Base-by-base conservation (phyloP, 768 basidiomycete genomes). In the Tricholoma matsutake region DNA sequence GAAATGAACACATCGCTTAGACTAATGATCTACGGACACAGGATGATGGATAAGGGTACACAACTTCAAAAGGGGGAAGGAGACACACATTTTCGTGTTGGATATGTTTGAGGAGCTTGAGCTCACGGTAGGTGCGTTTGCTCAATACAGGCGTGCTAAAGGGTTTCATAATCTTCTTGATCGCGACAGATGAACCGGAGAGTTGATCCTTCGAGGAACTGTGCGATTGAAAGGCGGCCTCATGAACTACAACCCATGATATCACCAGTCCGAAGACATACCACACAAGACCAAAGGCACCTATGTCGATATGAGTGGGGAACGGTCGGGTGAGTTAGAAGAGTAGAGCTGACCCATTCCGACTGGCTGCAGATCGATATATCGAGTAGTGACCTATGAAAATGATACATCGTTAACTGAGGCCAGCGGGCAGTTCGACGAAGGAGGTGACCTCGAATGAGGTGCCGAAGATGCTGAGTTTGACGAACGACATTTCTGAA, bases 161-260 rank as follows among this genome's bases (percentile, higher is more conserved):
- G 6, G 97, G 97, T 76, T 99, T 99, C 96, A 98, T 98, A 81
- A 98, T 99, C 87, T 98, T 98, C 86, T 99, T 99, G 81, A 99
- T 96, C 70, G 97, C 97, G 60, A 96, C 96, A 16, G 93, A 91
- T 51, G 94, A 86, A 43, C 87, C 91, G 8, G 94, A 96, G 58
- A 98, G 85, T 75, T 98, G 96, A 74, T 96, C 92, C 75, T 95
- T 96, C 34, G 94, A 91, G 16, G 94, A 96, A 69, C 95, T 96
- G 67, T 22, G 39, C 57, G 41, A 61, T 37, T 41, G 34, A 10
- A 45, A 54, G 55, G 55, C 58, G 59, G 22, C 41, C 62, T 56
- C 57, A 39, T 47, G 28, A 63, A 57, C 47, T 45, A 58, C 9
- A 59, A 55, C 47, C 11, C 25, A 13, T n/a, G 56, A 61, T 20